Evolutionary conservation across 176 grass and related monocot species (phyloP).

Genomic region (Poa pratensis): DNA sequence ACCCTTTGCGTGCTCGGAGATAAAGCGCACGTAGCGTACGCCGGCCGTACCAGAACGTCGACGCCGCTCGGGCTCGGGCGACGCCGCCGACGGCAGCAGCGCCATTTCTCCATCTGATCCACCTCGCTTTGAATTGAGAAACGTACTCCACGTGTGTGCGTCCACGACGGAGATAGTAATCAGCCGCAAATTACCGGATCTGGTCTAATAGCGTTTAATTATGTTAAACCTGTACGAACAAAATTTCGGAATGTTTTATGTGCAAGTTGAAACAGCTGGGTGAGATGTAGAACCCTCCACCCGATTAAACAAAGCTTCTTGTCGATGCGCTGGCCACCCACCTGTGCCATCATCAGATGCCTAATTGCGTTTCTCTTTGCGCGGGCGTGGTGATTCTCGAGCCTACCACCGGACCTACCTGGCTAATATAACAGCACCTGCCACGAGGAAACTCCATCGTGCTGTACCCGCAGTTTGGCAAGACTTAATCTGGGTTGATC

Average conservation of each 20-base stretch:
- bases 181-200: background rate
- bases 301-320: background rate
- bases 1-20: background rate
- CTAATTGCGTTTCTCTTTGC: background rate
- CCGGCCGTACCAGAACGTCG: background rate
- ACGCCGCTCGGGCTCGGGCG: background rate
- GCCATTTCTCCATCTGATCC: background rate
- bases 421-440: background rate
- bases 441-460: background rate
- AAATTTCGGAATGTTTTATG: background rate
- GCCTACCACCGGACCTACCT: background rate
- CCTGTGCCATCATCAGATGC: background rate
- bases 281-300: background rate
- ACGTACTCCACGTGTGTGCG: background rate
- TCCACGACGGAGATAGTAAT: background rate
- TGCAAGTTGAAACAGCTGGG: background rate
- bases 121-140: background rate
- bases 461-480: background rate
- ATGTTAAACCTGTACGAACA: background rate
- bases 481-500: background rate
- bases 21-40: background rate
- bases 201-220: background rate
- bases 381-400: background rate
- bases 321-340: conserved; percentile 5
- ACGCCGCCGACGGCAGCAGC: background rate